Evolutionary conservation across 139 green algal species (phyloP).

Genomic region (Choricystis sp.): DNA sequence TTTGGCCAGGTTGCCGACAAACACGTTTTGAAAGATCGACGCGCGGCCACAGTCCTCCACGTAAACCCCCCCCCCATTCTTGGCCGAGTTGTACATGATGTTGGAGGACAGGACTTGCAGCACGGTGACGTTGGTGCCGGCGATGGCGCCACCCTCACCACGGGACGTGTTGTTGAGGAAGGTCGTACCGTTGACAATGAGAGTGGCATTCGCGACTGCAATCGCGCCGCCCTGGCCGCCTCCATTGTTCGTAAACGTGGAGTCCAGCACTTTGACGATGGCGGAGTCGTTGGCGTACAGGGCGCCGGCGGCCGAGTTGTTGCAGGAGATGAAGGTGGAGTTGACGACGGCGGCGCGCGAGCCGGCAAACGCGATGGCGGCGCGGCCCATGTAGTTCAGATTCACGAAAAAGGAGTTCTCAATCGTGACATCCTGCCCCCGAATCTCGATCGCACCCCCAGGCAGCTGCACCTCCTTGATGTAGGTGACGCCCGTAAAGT

Average conservation of each 20-base stretch:
- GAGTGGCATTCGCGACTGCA: not conserved
- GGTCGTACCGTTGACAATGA: constrained; percentile 3
- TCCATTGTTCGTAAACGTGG: not conserved
- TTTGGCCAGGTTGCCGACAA: not conserved
- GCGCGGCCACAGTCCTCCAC: constrained; percentile 1
- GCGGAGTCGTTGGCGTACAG: constrained; percentile 1
- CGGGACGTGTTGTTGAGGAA: not conserved
- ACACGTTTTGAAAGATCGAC: not conserved
- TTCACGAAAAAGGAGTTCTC: constrained; percentile 3
- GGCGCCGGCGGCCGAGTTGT: not conserved
- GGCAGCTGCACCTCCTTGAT: constrained; percentile 3
- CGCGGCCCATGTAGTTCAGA: not conserved
- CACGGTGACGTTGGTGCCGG: not conserved
- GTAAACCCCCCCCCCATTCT: constrained; percentile 1
- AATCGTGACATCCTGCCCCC: not conserved
- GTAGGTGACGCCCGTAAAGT: constrained; percentile 4
- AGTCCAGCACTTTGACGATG: constrained; percentile 5
- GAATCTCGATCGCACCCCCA: constrained; percentile 1
- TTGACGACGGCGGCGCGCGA: constrained; percentile 3
- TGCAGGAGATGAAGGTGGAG: constrained; percentile 2
- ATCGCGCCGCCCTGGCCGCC: constrained; percentile 3
- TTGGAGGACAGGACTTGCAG: not conserved
- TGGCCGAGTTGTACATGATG: constrained; percentile 1
- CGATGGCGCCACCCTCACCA: not conserved
- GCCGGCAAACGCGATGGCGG: not conserved